These are phyloP conservation scores for Flaveria ramosissima DNA, from an alignment of 129 eudicot genomes.

Conservation along the genomic window DNA sequence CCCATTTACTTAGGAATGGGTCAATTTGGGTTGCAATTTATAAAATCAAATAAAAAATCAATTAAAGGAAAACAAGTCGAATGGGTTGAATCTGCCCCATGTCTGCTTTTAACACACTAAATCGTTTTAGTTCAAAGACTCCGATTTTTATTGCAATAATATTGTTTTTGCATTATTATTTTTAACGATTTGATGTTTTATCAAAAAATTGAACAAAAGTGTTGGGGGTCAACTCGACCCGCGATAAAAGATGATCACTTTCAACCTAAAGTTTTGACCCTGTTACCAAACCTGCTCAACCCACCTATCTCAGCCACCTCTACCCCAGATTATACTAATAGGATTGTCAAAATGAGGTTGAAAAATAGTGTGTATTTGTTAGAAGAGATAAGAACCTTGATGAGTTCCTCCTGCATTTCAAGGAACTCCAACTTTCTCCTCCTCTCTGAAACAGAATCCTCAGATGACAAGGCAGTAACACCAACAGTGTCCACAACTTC, in stretches of 20 bases:
- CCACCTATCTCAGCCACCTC: not conserved
- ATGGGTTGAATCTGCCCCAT: not conserved
- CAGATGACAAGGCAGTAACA: conserved; percentile 81
- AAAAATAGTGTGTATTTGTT: not conserved
- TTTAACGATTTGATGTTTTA: not conserved
- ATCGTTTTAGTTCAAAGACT: not conserved
- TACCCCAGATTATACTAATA: conserved; percentile 2
- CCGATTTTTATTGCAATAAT: not conserved
- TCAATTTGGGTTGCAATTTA: not conserved
- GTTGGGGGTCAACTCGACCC: not conserved
- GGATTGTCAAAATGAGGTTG: conserved; percentile 10
- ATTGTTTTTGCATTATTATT: not conserved
- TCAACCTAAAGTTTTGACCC: conserved; percentile 6
- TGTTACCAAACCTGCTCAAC: not conserved
- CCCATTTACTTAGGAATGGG: not conserved
- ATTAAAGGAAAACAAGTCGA: not conserved
- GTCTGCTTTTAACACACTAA: not conserved
- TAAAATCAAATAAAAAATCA: not conserved
- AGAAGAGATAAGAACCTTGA: conserved; percentile 60
- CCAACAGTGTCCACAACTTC: conserved; percentile 96
- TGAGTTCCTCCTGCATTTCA: conserved; percentile 96
- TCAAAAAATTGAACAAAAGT: not conserved
- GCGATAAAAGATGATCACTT: not conserved
- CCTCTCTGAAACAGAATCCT: conserved; percentile 93
- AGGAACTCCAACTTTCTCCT: conserved; percentile 91